Base-by-base conservation (phyloP, 139 green algal species). In the Coelastrella sp. region DNA sequence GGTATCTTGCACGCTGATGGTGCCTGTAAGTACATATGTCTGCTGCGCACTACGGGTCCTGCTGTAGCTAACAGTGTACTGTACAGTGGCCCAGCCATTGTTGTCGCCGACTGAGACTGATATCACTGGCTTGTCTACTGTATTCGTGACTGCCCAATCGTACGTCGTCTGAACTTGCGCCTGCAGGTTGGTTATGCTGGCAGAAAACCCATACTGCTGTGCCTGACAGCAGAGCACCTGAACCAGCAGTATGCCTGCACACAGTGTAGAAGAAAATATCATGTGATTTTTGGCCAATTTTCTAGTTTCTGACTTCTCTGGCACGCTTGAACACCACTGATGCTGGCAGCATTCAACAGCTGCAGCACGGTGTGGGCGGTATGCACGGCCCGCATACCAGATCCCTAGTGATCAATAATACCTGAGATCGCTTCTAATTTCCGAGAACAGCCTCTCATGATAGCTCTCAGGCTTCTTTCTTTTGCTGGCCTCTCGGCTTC, bases 11-110 rank as follows among this genome's bases (percentile, higher is more conserved):
- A 88, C 25, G 15, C n/a, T 57, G 7, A 88, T 3, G 49, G 9
- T 70, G 66, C 84, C 84, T 59, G 68, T 22, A 19, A 88, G 84
- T 19, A 81, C 68, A 58, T 88, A 88, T n/a, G 68, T 81, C 4
- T 20, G 20, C 66, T 80, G 68, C 49, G 49, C 22, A n/a, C 68
- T n/a, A 1, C 84, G 84, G 6, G 10, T 61, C 65, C 84, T 57
- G 19, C 6, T 81, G 68, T 81, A 88, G 49, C 20, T 81, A 4
- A 88, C 68, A 80, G 68, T 80, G 56, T 88, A 88, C 68, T 15
- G 56, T 24, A 75, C 22, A 8, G 25, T 27, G 17, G 79, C 79
- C 8, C 20, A 87, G 19, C 65, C 82, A 15, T 12, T 63, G 63
- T 78, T 63, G 4, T 58, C 12, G 10, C 82, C 82, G 12, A 78